phyloP scores from a whole-genome alignment of 352 stramenopile genomes.

The Globisporangium rhizosaccharum region DNA sequence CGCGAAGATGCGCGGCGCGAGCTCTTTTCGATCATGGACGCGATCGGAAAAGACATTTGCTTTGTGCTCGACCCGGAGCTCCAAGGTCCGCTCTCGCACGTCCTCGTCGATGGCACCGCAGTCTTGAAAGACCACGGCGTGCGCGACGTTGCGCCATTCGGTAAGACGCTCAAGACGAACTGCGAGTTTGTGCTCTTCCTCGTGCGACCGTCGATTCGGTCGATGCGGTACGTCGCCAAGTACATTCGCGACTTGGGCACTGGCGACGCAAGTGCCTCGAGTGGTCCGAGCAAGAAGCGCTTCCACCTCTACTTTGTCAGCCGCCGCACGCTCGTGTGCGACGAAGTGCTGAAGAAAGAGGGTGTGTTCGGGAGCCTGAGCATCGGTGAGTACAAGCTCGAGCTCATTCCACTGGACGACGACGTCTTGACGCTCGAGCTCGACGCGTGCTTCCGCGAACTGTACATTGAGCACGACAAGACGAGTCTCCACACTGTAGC shows the following conservation, averaged over 20 bases:
- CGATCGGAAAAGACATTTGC: constrained; percentile 82
- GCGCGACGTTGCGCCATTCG: constrained; percentile 80
- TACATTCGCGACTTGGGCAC: constrained; percentile 62
- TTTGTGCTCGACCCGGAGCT: constrained; percentile 84
- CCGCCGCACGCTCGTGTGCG: constrained; percentile 86
- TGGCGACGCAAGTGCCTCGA: constrained; percentile 15
- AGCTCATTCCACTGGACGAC: constrained; percentile 94
- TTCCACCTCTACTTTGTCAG: constrained; percentile 90
- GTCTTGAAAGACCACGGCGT: constrained; percentile 85
- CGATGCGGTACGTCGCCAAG: constrained; percentile 79
- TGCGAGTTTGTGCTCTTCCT: constrained; percentile 90
- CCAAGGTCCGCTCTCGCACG: constrained; percentile 76
- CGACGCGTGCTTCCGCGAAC: constrained; percentile 77
- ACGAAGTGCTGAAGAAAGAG: constrained; percentile 90
- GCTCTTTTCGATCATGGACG: constrained; percentile 82
- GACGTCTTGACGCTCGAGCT: constrained; percentile 94
- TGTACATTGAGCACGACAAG: constrained; percentile 88
- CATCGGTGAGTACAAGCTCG: constrained; percentile 89
- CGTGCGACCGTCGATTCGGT: constrained; percentile 65
- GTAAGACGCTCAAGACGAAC: constrained; percentile 69
- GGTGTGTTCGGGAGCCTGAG: constrained; percentile 82
- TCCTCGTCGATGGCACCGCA: constrained; percentile 81
- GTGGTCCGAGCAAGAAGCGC: constrained; percentile 45
- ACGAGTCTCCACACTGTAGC: constrained; percentile 84
- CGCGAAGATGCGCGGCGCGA: constrained; percentile 79